phyloP scores from a whole-genome alignment of 768 basidiomycete genomes.

The Pulveroboletus sp. region DNA sequence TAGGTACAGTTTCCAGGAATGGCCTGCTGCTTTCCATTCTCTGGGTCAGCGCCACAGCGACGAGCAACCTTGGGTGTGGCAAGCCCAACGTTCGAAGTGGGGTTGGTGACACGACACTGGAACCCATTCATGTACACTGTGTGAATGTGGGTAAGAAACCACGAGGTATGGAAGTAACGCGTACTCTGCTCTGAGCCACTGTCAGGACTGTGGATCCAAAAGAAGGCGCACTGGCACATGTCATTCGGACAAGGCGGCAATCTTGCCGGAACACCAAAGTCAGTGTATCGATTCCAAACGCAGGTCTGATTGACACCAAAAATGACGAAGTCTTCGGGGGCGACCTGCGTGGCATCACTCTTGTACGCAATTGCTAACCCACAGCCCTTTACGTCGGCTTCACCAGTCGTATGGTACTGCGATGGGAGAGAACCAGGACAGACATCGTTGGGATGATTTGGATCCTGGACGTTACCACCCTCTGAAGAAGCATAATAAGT shows the following conservation, averaged over 20 bases:
- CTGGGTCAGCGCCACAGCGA: constrained; percentile 59
- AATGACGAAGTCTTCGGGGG: neutral
- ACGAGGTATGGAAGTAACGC: constrained; percentile 12
- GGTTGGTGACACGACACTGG: constrained; percentile 55
- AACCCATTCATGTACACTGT: constrained; percentile 74
- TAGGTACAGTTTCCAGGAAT: constrained; percentile 64
- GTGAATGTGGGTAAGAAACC: neutral
- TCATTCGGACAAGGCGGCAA: constrained; percentile 67
- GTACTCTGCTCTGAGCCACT: constrained; percentile 62
- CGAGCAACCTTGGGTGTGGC: constrained; percentile 41
- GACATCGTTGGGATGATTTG: constrained; percentile 43
- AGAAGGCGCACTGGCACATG: constrained; percentile 66
- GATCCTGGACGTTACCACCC: constrained; percentile 49
- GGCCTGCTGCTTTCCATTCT: constrained; percentile 38
- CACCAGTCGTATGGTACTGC: constrained; percentile 54
- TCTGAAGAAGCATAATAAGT: constrained; percentile 48
- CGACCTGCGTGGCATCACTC: constrained; percentile 38
- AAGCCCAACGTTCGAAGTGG: constrained; percentile 47
- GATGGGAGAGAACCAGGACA: constrained; percentile 44
- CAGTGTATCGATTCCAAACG: neutral
- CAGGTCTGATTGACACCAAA: neutral
- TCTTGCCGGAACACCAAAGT: constrained; percentile 36
- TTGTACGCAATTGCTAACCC: constrained; percentile 76
- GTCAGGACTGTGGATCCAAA: constrained; percentile 64
- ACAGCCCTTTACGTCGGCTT: constrained; percentile 55